Evolutionary conservation across 768 basidiomycete species (phyloP).

Genomic region (Mycena indigotica): DNA sequence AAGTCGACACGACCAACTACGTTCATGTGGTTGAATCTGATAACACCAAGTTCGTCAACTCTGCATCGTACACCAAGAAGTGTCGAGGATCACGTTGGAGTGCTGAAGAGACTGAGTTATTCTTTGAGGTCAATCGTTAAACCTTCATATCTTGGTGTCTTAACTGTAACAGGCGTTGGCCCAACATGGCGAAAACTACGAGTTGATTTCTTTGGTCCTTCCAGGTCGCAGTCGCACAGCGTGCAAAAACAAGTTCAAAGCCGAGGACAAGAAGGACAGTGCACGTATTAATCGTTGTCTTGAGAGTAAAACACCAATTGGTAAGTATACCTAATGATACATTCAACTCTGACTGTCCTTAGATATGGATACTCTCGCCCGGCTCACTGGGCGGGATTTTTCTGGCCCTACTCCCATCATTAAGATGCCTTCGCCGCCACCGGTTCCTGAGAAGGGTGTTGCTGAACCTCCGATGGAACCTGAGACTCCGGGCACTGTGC

Average conservation of each 20-base stretch:
- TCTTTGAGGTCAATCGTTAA: slow-evolving; percentile 68
- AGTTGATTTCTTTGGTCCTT: slow-evolving; percentile 83
- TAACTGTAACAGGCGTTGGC: slow-evolving; percentile 85
- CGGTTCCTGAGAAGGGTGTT: slow-evolving; percentile 24
- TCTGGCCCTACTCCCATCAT: slow-evolving; percentile 80
- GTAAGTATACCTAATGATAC: slow-evolving; percentile 41
- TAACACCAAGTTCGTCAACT: slow-evolving; percentile 83
- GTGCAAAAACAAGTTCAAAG: slow-evolving; percentile 92
- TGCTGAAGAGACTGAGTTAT: slow-evolving; percentile 85
- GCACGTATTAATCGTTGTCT: slow-evolving; percentile 75
- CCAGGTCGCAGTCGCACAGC: slow-evolving; percentile 86
- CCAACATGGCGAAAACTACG: slow-evolving; percentile 92
- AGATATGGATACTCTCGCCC: slow-evolving; percentile 75
- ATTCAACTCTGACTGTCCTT: background rate
- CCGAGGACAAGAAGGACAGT: slow-evolving; percentile 81
- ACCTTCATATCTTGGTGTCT: no score
- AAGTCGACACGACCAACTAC: slow-evolving; percentile 67
- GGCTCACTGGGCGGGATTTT: slow-evolving; percentile 86
- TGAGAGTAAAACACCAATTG: slow-evolving; percentile 75
- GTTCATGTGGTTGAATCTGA: slow-evolving; percentile 84
- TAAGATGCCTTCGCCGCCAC: slow-evolving; percentile 39
- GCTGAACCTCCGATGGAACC: slow-evolving; percentile 7
- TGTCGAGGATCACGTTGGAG: slow-evolving; percentile 86
- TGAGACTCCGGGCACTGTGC: slow-evolving; percentile 9
- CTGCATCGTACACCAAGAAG: slow-evolving; percentile 77